Percentiles rank a stretch among this genome's conserved stretches.
phyloP scores from a whole-genome alignment of 805 yeast species.

The Wickerhamiella occidentalis region DNA sequence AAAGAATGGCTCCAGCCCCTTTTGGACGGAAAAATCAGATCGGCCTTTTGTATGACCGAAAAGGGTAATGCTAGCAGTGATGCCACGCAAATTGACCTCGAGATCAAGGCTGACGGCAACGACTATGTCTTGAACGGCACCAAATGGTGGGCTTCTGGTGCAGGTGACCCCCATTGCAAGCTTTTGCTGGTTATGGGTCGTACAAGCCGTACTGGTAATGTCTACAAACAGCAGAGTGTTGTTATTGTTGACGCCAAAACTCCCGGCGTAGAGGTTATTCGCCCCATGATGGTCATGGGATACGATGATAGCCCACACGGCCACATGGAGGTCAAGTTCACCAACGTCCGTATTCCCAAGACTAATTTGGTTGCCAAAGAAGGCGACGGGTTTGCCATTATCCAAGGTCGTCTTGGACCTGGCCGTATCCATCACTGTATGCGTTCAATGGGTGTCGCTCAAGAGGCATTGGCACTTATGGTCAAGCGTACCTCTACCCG shows the following conservation, averaged over 20 bases:
- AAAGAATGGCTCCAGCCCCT: slow-evolving; percentile 41
- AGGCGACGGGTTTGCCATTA: slow-evolving; percentile 51
- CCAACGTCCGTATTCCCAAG: slow-evolving; percentile 36
- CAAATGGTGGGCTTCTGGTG: slow-evolving; percentile 63
- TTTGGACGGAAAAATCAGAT: slow-evolving; percentile 42
- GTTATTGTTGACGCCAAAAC: slow-evolving; percentile 41
- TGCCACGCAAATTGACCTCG: slow-evolving; percentile 44
- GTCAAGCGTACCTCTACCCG: slow-evolving; percentile 40
- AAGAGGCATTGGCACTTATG: slow-evolving; percentile 38
- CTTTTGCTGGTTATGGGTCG: slow-evolving; percentile 45
- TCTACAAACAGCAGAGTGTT: slow-evolving; percentile 45
- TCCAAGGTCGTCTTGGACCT: slow-evolving; percentile 55
- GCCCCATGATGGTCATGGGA: slow-evolving; percentile 46
- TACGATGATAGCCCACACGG: slow-evolving; percentile 64
- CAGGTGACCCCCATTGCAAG: slow-evolving; percentile 51
- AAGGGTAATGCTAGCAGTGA: slow-evolving; percentile 49
- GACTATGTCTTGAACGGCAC: slow-evolving; percentile 43
- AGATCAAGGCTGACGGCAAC: slow-evolving; percentile 36
- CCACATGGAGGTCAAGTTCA: slow-evolving; percentile 48
- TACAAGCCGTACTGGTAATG: slow-evolving; percentile 26
- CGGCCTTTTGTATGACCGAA: slow-evolving; percentile 57
- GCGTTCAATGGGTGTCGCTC: slow-evolving; percentile 52
- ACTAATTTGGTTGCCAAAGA: slow-evolving; percentile 35
- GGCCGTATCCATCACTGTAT: slow-evolving; percentile 64
- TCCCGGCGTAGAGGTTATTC: slow-evolving; percentile 38